Conservation (phyloP, 2,329 filamentous ascomycete genomes). For the Pseudogymnoascus sp. region DNA sequence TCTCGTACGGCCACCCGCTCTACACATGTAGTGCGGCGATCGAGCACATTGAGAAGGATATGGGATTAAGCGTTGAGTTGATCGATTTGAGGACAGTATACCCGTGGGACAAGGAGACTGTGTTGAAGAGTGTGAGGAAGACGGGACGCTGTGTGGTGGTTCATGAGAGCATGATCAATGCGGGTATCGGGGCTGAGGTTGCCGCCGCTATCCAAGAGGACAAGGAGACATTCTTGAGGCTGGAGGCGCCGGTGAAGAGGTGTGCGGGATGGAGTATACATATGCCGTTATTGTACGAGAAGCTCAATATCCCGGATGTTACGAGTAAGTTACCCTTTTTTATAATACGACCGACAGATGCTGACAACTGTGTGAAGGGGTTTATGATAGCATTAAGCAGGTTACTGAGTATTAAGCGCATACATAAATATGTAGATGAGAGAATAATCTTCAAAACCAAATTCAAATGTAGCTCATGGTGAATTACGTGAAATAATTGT, state of each 20-base stretch:
- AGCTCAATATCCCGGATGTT: slow-evolving; percentile 60
- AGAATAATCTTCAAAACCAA: background rate
- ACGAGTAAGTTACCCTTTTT: slow-evolving; percentile 45
- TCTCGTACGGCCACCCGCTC: slow-evolving; percentile 64
- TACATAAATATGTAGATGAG: background rate
- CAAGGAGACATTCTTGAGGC: slow-evolving; percentile 51
- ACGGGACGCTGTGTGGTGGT: slow-evolving; percentile 63
- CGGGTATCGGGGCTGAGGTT: slow-evolving; percentile 64
- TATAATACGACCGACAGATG: background rate
- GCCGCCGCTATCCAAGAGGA: slow-evolving; percentile 62
- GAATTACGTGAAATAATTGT: too few species aligned
- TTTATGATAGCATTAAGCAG: slow-evolving; percentile 29
- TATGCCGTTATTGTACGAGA: slow-evolving; percentile 57
- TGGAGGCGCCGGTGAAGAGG: slow-evolving; percentile 63
- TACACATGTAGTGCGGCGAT: slow-evolving; percentile 62
- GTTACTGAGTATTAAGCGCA: slow-evolving; percentile 23
- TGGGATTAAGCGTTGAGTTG: slow-evolving; percentile 58
- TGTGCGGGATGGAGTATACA: slow-evolving; percentile 65
- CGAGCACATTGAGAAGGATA: slow-evolving; percentile 55
- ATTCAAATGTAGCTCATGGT: background rate
- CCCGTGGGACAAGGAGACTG: slow-evolving; percentile 61
- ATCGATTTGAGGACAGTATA: slow-evolving; percentile 66
- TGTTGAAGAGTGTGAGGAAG: slow-evolving; percentile 59
- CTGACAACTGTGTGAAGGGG: slow-evolving; percentile 21
- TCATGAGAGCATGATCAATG: slow-evolving; percentile 68